phyloP scores from a whole-genome alignment of 2,329 filamentous ascomycete species.

The Fusarium pseudonygamai region DNA sequence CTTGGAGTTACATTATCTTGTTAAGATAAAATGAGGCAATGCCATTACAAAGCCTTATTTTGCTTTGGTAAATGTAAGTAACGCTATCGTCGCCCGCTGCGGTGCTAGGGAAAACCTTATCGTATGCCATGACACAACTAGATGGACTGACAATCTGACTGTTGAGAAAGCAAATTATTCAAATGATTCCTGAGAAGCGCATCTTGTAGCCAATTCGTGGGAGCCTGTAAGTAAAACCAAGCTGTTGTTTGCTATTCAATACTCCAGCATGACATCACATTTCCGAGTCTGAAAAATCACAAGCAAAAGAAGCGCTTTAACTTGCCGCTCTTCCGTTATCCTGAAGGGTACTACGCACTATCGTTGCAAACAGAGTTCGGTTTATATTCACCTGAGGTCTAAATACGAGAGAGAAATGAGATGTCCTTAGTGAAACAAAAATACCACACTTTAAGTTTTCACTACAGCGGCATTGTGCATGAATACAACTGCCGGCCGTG shows the following conservation, averaged over 20 bases:
- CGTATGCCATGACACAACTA: background rate
- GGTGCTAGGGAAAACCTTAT: background rate
- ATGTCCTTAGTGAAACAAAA: background rate
- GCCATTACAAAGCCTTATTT: background rate
- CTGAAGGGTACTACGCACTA: too few species aligned
- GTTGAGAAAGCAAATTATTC: too few species aligned
- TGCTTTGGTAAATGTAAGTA: background rate
- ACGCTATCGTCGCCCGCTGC: background rate
- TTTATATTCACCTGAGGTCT: background rate
- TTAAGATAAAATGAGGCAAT: background rate
- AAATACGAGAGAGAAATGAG: background rate
- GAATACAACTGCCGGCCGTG: background rate
- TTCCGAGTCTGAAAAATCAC: too few species aligned
- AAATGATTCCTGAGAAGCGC: fast-evolving
- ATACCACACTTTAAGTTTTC: background rate
- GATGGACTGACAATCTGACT: background rate
- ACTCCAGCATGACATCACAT: fast-evolving
- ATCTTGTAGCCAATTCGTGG: fast-evolving
- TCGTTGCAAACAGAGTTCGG: fast-evolving
- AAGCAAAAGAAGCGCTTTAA: background rate
- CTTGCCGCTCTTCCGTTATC: too few species aligned
- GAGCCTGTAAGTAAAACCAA: fast-evolving
- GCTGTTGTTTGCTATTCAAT: fast-evolving
- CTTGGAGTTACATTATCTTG: background rate
- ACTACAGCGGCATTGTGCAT: background rate